Conservation (phyloP, 2,329 filamentous ascomycete genomes). For the Harringtonia aguacate region DNA sequence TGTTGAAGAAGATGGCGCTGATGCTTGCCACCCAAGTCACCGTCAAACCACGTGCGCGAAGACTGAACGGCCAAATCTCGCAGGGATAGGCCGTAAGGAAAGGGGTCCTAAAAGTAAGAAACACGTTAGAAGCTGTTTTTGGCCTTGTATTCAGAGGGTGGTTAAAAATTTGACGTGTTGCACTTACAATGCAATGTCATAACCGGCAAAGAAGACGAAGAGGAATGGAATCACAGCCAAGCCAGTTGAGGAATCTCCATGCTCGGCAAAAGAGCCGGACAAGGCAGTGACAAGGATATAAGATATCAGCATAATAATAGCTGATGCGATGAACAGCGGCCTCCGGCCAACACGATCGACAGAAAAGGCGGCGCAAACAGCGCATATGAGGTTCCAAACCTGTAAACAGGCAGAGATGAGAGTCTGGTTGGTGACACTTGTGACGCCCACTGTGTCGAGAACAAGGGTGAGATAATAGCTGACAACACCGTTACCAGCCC, state of each 20-base stretch:
- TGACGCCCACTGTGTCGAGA: slow-evolving; percentile 5
- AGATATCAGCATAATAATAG: slow-evolving; percentile 15
- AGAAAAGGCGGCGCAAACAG: slow-evolving; percentile 1
- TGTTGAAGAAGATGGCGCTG: slow-evolving; percentile 33
- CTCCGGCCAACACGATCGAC: slow-evolving; percentile 20
- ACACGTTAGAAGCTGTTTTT: not conserved
- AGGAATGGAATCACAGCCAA: not conserved
- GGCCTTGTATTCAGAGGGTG: too few species aligned
- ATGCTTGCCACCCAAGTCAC: not conserved
- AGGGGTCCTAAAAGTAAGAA: not conserved
- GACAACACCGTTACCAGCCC: slow-evolving; percentile 2
- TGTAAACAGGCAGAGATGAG: slow-evolving; percentile 9
- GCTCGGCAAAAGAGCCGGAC: not conserved
- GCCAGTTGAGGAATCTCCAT: not conserved
- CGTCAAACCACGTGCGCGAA: not conserved
- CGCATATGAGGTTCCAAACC: slow-evolving; percentile 10
- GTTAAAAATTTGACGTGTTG: too few species aligned
- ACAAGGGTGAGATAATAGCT: slow-evolving; percentile 5
- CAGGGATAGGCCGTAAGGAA: not conserved
- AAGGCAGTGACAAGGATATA: not conserved
- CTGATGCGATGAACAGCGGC: slow-evolving; percentile 10
- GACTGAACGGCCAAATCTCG: not conserved
- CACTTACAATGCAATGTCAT: not conserved
- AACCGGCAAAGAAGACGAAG: not conserved
- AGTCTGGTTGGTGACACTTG: not conserved